A percentile compares a stretch with the other conserved stretches of the same genome.
phyloP scores from a whole-genome alignment of 2,329 filamentous ascomycete genomes.

The Cladorrhinum sp. region DNA sequence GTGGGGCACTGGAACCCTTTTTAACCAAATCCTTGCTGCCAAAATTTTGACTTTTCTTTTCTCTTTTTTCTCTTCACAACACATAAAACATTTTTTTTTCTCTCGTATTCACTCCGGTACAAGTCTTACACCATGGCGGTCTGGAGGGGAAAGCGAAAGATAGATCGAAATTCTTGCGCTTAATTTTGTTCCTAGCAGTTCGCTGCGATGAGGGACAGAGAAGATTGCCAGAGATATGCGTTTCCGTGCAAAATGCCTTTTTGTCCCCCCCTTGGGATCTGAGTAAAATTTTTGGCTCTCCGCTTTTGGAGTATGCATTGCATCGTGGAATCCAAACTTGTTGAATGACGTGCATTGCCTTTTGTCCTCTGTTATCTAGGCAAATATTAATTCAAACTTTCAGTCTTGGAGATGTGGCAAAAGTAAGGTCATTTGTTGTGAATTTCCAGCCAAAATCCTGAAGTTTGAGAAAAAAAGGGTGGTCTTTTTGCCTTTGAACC shows the following conservation, averaged over 20 bases:
- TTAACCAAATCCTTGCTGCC: slow-evolving; percentile 18
- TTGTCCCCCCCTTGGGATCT: not conserved
- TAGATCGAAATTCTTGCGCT: slow-evolving; percentile 51
- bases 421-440: no score
- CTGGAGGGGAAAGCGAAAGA: slow-evolving; percentile 72
- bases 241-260: not conserved
- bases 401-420: no score
- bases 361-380: no score
- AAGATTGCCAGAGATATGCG: slow-evolving; percentile 29
- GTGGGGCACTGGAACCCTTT: slow-evolving; percentile 12
- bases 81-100: slow-evolving; percentile 39
- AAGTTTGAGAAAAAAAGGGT: no score
- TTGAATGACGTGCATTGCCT: no score
- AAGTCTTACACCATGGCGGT: slow-evolving; percentile 48
- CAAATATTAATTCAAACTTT: no score
- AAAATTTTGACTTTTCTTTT: slow-evolving; percentile 26
- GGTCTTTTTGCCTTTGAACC: no score
- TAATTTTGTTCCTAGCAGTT: slow-evolving; percentile 44
- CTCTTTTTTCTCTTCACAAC: slow-evolving; percentile 34
- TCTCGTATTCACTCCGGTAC: slow-evolving; percentile 69
- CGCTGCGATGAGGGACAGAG: slow-evolving; percentile 33
- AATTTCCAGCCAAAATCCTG: no score
- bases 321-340: no score
- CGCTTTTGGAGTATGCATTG: not conserved
- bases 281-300: not conserved